phyloP scores from a whole-genome alignment of 2,329 filamentous ascomycete genomes.

The Cercospora zeae-maydis region DNA sequence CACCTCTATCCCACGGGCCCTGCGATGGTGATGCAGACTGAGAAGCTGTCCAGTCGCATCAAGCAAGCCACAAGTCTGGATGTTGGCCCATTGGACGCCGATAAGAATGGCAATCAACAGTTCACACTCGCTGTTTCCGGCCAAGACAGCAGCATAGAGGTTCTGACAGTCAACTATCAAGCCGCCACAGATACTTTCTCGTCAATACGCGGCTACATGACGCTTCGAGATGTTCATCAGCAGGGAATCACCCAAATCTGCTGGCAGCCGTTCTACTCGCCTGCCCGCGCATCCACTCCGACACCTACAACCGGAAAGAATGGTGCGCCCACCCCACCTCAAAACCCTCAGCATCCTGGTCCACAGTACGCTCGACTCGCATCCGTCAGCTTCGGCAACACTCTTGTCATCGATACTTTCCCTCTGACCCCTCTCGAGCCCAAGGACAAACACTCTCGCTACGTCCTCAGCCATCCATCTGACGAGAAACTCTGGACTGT shows the following conservation, averaged over 20 bases:
- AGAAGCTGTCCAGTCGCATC: constrained; percentile 63
- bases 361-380: constrained; percentile 70
- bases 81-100: constrained; percentile 62
- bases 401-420: constrained; percentile 74
- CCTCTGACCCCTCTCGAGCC: constrained; percentile 56
- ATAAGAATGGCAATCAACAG: constrained; percentile 64
- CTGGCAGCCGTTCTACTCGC: constrained; percentile 47
- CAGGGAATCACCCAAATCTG: constrained; percentile 56
- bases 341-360: constrained; percentile 29
- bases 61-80: constrained; percentile 76
- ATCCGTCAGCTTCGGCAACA: constrained; percentile 76
- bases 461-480: constrained; percentile 61
- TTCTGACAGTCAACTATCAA: constrained; percentile 75
- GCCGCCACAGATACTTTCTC: constrained; percentile 45
- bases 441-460: constrained; percentile 55
- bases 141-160: constrained; percentile 71
- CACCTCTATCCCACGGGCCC: constrained; percentile 59
- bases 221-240: constrained; percentile 54
- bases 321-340: constrained; percentile 17
- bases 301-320: constrained; percentile 28
- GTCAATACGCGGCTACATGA: constrained; percentile 50
- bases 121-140: constrained; percentile 76
- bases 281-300: constrained; percentile 29
- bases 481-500: constrained; percentile 53
- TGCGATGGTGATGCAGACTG: constrained; percentile 49